Evolutionary conservation across 2,329 filamentous ascomycete species (phyloP).

Genomic region (Blastomyces percursus): DNA sequence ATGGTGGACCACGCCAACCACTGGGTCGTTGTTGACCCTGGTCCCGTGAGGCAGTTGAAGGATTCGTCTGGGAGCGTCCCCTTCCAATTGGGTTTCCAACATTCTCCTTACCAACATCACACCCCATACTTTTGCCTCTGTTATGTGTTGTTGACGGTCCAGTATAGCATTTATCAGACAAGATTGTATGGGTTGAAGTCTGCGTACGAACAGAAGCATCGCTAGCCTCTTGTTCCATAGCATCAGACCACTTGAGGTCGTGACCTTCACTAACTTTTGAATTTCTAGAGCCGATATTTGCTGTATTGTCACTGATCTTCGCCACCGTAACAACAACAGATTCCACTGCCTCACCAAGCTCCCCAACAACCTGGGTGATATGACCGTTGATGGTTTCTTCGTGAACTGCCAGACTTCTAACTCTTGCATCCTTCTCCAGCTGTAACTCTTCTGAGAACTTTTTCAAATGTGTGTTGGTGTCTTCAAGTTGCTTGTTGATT

Average conservation of each 20-base stretch:
- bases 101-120: not conserved
- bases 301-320: not conserved
- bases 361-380: not conserved
- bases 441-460: not conserved
- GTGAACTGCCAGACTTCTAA: not conserved
- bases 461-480: not conserved
- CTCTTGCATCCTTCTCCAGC: not conserved
- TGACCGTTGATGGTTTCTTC: not conserved
- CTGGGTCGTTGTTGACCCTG: not conserved
- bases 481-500: not conserved
- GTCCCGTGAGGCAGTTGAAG: not conserved
- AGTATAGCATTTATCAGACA: not conserved
- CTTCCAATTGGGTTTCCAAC: not conserved
- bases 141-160: not conserved
- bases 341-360: not conserved
- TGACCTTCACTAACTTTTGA: not conserved
- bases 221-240: not conserved
- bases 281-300: not conserved
- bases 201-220: not conserved
- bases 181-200: not conserved
- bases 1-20: too few relatives aligned
- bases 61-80: not conserved
- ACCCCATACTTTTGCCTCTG: not conserved
- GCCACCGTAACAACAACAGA: not conserved
- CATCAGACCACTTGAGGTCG: not conserved